A percentile compares a stretch with the other conserved stretches of the same genome.
Evolutionary conservation across 495 filamentous ascomycete genomes (phyloP).

Genomic region (Trichoderma orchidacearum): DNA sequence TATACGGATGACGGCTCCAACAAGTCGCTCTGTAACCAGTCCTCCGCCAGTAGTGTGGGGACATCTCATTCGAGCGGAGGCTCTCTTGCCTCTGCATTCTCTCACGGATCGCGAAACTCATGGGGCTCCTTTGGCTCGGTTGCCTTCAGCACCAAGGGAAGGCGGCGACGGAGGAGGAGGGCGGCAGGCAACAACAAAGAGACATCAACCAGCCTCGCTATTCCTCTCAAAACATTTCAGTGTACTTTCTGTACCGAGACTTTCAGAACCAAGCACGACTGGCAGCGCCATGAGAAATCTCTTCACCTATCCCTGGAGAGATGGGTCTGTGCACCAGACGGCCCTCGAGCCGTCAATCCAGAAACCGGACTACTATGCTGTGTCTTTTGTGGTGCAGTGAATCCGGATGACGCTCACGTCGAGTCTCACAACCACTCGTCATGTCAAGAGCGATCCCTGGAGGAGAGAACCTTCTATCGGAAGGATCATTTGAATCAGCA

Average conservation of each 20-base stretch:
- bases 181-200: slow-evolving; percentile 19
- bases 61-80: slow-evolving; percentile 54
- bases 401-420: slow-evolving; percentile 46
- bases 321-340: slow-evolving; percentile 66
- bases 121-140: slow-evolving; percentile 50
- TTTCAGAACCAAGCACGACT: slow-evolving; percentile 75
- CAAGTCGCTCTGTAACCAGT: slow-evolving; percentile 52
- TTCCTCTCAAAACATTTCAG: slow-evolving; percentile 48
- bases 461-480: slow-evolving; percentile 63
- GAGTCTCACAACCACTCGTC: slow-evolving; percentile 58
- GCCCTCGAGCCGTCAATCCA: slow-evolving; percentile 35
- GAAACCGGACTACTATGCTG: slow-evolving; percentile 41
- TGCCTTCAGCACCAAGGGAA: slow-evolving; percentile 37
- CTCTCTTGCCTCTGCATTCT: slow-evolving; percentile 63
- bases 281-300: slow-evolving; percentile 73
- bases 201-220: slow-evolving; percentile 8
- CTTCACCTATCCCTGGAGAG: slow-evolving; percentile 64
- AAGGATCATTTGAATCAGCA: slow-evolving; percentile 81
- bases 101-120: slow-evolving; percentile 51
- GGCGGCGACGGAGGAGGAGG: slow-evolving; percentile 54
- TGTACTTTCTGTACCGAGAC: slow-evolving; percentile 77
- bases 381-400: slow-evolving; percentile 48
- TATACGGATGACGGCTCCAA: slow-evolving; percentile 53
- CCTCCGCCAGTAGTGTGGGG: slow-evolving; percentile 59
- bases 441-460: slow-evolving; percentile 49